A percentile compares a stretch with the other conserved stretches of the same genome.
phyloP scores from a whole-genome alignment of 805 yeast genomes.

The Suhomyces xylopsoci region DNA sequence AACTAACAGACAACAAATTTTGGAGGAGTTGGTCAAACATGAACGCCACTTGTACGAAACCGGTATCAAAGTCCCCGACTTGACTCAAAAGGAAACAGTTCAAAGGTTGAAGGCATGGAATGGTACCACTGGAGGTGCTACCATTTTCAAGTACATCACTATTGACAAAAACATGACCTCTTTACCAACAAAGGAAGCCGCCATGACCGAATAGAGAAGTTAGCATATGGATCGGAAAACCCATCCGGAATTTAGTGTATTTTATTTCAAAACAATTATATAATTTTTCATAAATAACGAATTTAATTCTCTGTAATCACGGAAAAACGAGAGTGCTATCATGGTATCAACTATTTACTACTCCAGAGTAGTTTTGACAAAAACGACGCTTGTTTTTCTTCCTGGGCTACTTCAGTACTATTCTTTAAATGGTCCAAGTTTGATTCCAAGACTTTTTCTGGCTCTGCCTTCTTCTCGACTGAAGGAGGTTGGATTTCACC shows the following conservation, averaged over 20 bases:
- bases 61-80: slow-evolving; percentile 73
- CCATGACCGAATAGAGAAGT: slow-evolving; percentile 4
- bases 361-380: slow-evolving; percentile 11
- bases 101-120: slow-evolving; percentile 68
- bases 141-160: slow-evolving; percentile 51
- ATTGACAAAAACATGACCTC: slow-evolving; percentile 28
- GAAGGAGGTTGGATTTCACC: neutral
- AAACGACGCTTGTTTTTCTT: neutral
- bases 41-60: slow-evolving; percentile 62
- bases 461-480: neutral
- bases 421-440: neutral
- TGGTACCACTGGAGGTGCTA: slow-evolving; percentile 75
- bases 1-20: slow-evolving; percentile 60
- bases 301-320: neutral
- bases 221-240: neutral
- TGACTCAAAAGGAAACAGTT: slow-evolving; percentile 60
- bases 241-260: neutral
- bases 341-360: neutral
- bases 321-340: neutral
- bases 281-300: neutral
- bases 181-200: slow-evolving; percentile 18
- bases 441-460: neutral
- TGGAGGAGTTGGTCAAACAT: slow-evolving; percentile 58
- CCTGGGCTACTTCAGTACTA: neutral
- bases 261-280: neutral